Conservation (phyloP, 441 rosid species). For the Hura crepitans region DNA sequence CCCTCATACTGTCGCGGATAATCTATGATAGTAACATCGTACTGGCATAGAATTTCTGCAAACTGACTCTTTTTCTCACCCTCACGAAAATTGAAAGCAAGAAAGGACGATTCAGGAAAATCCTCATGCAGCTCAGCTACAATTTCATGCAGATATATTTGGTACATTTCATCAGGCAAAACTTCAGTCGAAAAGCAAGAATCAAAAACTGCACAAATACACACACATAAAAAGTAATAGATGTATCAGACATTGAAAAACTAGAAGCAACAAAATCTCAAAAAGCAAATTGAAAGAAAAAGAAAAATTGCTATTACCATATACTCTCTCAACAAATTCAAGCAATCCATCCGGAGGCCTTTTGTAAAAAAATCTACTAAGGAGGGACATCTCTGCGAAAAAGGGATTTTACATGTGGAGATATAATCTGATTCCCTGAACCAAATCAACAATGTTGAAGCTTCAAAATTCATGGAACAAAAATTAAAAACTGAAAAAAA, state of each 20-base stretch:
- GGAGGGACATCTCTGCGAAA: slow-evolving; percentile 55
- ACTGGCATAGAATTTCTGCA: slow-evolving; percentile 60
- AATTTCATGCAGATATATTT: slow-evolving; percentile 61
- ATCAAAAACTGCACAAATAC: slow-evolving; percentile 66
- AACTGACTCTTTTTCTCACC: slow-evolving; percentile 74
- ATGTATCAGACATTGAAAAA: not conserved
- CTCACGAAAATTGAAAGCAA: slow-evolving; percentile 83
- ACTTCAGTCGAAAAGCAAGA: slow-evolving; percentile 94
- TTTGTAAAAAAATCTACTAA: slow-evolving; percentile 80
- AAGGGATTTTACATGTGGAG: not conserved
- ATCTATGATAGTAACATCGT: slow-evolving; percentile 81
- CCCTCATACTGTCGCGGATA: slow-evolving; percentile 94
- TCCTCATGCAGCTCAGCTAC: slow-evolving; percentile 71
- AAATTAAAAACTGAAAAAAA: no score
- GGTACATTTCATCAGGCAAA: slow-evolving; percentile 58
- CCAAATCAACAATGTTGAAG: not conserved
- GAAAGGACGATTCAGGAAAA: slow-evolving; percentile 69
- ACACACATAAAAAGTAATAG: not conserved
- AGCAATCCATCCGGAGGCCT: slow-evolving; percentile 97
- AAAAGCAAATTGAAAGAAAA: not conserved
- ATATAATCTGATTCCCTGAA: not conserved
- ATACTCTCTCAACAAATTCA: slow-evolving; percentile 89
- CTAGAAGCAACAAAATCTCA: not conserved
- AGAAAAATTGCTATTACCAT: slow-evolving; percentile 43
- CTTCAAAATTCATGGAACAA: no score